phyloP scores from a whole-genome alignment of 306 rosid species.

The Ormosia emarginata region DNA sequence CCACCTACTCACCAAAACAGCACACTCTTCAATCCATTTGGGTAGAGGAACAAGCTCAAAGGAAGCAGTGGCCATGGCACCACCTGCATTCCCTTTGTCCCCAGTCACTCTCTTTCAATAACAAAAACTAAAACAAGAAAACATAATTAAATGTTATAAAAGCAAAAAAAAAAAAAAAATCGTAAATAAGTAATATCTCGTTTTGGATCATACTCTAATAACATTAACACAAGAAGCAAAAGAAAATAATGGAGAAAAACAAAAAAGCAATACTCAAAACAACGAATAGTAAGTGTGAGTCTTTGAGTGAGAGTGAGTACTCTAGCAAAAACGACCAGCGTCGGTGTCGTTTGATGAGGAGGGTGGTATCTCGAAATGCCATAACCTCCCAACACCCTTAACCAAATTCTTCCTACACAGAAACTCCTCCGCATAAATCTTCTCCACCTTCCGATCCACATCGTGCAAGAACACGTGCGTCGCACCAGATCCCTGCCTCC shows the following conservation, averaged over 20 bases:
- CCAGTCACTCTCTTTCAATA: neutral
- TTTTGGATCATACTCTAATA: neutral
- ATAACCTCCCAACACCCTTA: constrained; percentile 62
- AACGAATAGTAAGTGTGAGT: neutral
- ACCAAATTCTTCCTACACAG: constrained; percentile 61
- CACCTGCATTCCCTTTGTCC: neutral
- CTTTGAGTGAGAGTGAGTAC: neutral
- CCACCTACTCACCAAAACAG: neutral
- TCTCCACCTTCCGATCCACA: constrained; percentile 85
- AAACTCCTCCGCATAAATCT: constrained; percentile 68
- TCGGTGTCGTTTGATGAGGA: constrained; percentile 1
- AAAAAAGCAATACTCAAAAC: neutral
- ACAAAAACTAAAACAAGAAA: neutral
- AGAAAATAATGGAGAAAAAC: neutral
- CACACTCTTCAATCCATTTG: neutral
- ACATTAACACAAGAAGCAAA: too few relatives aligned
- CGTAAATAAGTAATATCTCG: neutral
- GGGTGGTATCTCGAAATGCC: constrained; percentile 78
- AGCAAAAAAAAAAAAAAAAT: neutral
- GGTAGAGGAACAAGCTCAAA: neutral
- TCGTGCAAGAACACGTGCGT: constrained; percentile 92
- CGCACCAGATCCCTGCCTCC: constrained; percentile 56
- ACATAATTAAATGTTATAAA: neutral
- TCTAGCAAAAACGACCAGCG: constrained; percentile 42
- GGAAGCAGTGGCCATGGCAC: neutral